Base-by-base conservation (phyloP, 1,284 basidiomycete genomes). In the Serendipita sp. region DNA sequence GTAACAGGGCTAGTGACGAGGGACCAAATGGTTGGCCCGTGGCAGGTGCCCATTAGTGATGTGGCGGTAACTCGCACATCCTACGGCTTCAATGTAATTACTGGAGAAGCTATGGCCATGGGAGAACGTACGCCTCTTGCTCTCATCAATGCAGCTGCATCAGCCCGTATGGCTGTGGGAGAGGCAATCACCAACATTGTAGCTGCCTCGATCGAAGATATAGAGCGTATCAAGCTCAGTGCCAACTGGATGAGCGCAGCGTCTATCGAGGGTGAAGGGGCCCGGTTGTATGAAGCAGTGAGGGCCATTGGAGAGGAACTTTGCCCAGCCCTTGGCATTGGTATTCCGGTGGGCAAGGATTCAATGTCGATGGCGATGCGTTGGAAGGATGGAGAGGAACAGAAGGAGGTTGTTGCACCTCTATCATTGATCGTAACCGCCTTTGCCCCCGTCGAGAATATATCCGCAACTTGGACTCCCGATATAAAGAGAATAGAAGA, bases 181-280 rank as follows among this genome's bases (percentile, higher is more conserved):
- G 96, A 99, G 74, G 82, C 95, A 2, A 79, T 99, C 61, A 93
- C 88, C 66, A 99, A 99, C 74, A 79, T 99, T 62, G 84, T 82
- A 0, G 94, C 96, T 8, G 85, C 94, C 1, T 82, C 82, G 60
- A 77, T 95, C 62, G 82, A 82, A 10, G 80, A 82, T 45, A 77
- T 98, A 13, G 78, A 80, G 3, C 78, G 80, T 63, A 84, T 97
- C 71, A 99, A 99, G 76, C 80, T 99, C 17, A 93, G 91, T 67
- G 95, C 95, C 62, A 99, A 99, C 74, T 99, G 96, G 96, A 99
- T 99, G 96, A 93, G 91, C 66, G 92, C 94, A 0, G 92, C 95
- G 1, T 85, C 84, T 13, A 88, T 93, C 72, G 82, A 83, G 60
- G 93, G 94, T 32, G 95, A 99, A 72, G 95, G 95, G 32, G 85